phyloP scores from a whole-genome alignment of 108 stramenopile genomes.

The Nannochloropsis gaditana region DNA sequence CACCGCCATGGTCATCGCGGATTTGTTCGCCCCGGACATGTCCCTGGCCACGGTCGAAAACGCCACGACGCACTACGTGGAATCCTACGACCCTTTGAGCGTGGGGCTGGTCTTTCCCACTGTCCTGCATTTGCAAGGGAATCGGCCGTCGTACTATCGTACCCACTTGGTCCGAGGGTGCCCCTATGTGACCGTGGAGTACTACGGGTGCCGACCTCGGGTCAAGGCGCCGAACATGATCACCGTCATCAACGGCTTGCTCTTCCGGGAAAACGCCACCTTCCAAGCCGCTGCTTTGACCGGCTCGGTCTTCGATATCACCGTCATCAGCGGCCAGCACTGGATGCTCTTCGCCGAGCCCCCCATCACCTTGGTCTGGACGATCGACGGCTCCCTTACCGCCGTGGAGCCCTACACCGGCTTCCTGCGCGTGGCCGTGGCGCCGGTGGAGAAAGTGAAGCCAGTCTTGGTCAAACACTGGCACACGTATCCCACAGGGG shows the following conservation, averaged over 20 bases:
- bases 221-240: conserved; percentile 19
- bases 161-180: conserved; percentile 51
- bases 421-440: not conserved
- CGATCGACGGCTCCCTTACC: not conserved
- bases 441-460: not conserved
- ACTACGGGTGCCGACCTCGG: conserved; percentile 25
- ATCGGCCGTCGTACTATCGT: conserved; percentile 30
- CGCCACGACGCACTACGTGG: conserved; percentile 27
- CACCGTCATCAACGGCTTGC: not conserved
- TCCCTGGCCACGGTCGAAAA: conserved; percentile 32
- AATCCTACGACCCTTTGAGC: not conserved
- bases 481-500: not conserved
- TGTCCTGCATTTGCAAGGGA: conserved; percentile 41
- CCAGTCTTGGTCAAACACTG: not conserved
- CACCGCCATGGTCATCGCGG: conserved; percentile 21
- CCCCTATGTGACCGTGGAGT: conserved; percentile 54
- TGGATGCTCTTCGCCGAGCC: conserved; percentile 34
- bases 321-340: not conserved
- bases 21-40: conserved; percentile 40
- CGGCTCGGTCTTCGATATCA: not conserved
- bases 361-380: not conserved
- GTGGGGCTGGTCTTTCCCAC: conserved; percentile 49
- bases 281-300: not conserved
- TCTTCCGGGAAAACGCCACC: not conserved
- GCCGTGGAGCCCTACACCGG: not conserved